A percentile compares a stretch with the other conserved stretches of the same genome.
These are phyloP conservation scores for Fusarium beomiforme DNA, from an alignment of 2,329 filamentous ascomycete genomes.

Conservation along the genomic window DNA sequence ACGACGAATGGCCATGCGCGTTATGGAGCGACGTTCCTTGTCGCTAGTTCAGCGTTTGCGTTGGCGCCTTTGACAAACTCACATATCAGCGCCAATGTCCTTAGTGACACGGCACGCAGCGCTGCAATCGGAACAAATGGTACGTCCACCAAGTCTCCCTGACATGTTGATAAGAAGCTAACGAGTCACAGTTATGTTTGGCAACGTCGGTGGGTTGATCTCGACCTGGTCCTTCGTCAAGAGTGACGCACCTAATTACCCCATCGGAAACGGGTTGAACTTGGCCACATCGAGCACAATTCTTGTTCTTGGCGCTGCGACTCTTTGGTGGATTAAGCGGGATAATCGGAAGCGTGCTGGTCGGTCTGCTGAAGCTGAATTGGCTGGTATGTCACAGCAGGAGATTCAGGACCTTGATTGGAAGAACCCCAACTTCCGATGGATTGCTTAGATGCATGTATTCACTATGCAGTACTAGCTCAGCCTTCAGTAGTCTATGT, in stretches of 20 bases:
- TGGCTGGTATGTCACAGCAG: conserved; percentile 62
- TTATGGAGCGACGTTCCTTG: conserved; percentile 77
- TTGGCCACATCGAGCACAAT: conserved; percentile 65
- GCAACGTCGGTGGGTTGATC: conserved; percentile 74
- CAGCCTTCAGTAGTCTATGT: neutral
- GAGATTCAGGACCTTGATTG: conserved; percentile 71
- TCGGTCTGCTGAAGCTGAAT: conserved; percentile 51
- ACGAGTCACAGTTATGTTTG: conserved; percentile 66
- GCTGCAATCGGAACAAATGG: conserved; percentile 70
- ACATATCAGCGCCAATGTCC: conserved; percentile 71
- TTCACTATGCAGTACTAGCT: no score
- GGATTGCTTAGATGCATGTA: conserved; percentile 47
- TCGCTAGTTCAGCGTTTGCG: conserved; percentile 53
- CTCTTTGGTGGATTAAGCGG: conserved; percentile 68
- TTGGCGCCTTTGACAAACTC: conserved; percentile 40
- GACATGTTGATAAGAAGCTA: neutral
- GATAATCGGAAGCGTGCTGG: conserved; percentile 62
- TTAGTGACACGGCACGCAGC: conserved; percentile 75
- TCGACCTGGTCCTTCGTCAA: conserved; percentile 72
- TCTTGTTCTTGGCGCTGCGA: conserved; percentile 55
- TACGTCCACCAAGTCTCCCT: neutral
- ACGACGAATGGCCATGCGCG: conserved; percentile 61
- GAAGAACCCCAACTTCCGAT: conserved; percentile 72
- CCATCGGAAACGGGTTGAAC: conserved; percentile 76
- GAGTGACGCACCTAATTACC: conserved; percentile 71